phyloP scores from a whole-genome alignment of 441 rosid genomes.

The Syzygium syzygioides region DNA sequence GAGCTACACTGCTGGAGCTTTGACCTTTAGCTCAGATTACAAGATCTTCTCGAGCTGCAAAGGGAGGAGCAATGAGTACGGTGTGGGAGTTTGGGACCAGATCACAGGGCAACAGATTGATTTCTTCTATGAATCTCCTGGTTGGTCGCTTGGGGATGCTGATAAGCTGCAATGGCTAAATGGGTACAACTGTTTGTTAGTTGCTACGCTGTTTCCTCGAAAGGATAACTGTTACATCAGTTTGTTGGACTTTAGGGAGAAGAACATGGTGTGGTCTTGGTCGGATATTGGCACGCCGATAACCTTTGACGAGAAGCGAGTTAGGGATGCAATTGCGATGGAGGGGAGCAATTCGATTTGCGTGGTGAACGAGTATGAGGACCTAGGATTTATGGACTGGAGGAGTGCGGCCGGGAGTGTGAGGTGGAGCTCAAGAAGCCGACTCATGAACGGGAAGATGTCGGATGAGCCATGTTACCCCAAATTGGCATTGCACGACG shows the following conservation, averaged over 20 bases:
- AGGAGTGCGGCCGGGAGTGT: slow-evolving; percentile 60
- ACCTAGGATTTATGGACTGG: slow-evolving; percentile 87
- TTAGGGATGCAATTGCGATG: slow-evolving; percentile 90
- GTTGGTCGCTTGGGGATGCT: slow-evolving; percentile 94
- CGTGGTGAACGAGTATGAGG: slow-evolving; percentile 89
- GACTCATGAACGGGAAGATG: slow-evolving; percentile 75
- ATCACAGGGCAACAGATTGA: slow-evolving; percentile 78
- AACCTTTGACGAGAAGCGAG: slow-evolving; percentile 70
- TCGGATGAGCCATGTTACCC: slow-evolving; percentile 91
- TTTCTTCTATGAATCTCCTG: slow-evolving; percentile 75
- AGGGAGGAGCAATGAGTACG: slow-evolving; percentile 90
- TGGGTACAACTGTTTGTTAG: slow-evolving; percentile 68
- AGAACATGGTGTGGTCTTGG: slow-evolving; percentile 96
- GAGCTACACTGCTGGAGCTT: slow-evolving; percentile 85
- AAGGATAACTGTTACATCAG: slow-evolving; percentile 93
- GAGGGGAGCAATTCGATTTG: slow-evolving; percentile 72
- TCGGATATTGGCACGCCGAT: slow-evolving; percentile 63
- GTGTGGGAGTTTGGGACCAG: slow-evolving; percentile 97
- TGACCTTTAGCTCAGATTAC: slow-evolving; percentile 55
- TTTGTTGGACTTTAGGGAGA: slow-evolving; percentile 73
- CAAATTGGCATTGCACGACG: slow-evolving; percentile 65
- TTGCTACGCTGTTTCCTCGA: slow-evolving; percentile 89
- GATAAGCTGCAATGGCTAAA: slow-evolving; percentile 83
- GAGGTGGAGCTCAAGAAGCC: slow-evolving; percentile 92
- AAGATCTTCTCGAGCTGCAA: slow-evolving; percentile 78